Evolutionary conservation across 1,284 basidiomycete species (phyloP), one percentile per base, ranked within the genome.

Genomic region (Hymenochaete sp.): DNA sequence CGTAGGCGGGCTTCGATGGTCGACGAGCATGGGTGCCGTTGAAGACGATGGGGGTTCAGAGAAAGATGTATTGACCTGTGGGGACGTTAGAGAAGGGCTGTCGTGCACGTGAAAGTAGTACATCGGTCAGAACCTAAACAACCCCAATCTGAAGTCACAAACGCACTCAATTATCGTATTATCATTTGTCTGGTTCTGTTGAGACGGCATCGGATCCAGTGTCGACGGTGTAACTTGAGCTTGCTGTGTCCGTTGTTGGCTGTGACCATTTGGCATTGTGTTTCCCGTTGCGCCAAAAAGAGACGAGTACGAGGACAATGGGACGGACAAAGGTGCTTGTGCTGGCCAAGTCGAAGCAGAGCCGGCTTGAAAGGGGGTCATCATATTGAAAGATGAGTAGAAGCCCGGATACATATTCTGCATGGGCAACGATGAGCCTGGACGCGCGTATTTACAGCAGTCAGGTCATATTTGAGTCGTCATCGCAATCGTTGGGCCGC

Each of bases 291-390:
- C 82, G 14, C 82, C 82, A 61, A 85, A 83, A 44, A 86, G 60
- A 24, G 77, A 77, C 10, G 82, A 86, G 53, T 85, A 86, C 48
- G 65, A 77, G 6, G 82, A 86, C 25, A 86, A 60, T 1, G 83
- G 82, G n/a, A n/a, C n/a, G n/a, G n/a, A n/a, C n/a, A n/a, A n/a
- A n/a, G n/a, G n/a, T n/a, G n/a, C n/a, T n/a, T 66, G 56, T 10
- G 66, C 56, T 27, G 67, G 53, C 73, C 76, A 79, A 18, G 66
- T 54, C 29, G 72, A 58, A n/a, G 44, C n/a, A 8, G 44, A 11
- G 14, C 37, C 27, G 1, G 62, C 52, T 28, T 52, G 51, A 27
- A 68, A 66, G 50, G 79, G 79, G 4, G 70, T 57, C 54, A 77
- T 66, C 3, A 71, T 65, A 52, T 73, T 73, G 61, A 72, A 79